These are phyloP conservation scores for Tolypocladium paradoxum DNA, from an alignment of 2,329 filamentous ascomycete species.

Conservation along the genomic window DNA sequence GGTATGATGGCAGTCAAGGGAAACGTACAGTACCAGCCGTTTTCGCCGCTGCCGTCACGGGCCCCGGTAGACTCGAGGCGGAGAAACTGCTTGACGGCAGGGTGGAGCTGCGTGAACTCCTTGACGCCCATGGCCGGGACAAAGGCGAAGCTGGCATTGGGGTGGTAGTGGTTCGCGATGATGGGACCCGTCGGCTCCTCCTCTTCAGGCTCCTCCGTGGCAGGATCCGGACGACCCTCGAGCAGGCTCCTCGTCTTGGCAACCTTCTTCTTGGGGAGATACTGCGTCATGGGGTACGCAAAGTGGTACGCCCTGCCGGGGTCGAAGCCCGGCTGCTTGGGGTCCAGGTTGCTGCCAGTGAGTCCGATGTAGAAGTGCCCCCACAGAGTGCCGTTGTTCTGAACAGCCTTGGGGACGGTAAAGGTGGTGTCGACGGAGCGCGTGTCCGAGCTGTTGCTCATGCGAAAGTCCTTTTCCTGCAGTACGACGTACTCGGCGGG, in stretches of 20 bases:
- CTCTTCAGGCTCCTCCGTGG: conserved; percentile 37
- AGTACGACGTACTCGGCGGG: conserved; percentile 62
- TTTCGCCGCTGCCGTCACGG: conserved; percentile 72
- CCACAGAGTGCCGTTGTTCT: conserved; percentile 89
- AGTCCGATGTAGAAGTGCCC: conserved; percentile 87
- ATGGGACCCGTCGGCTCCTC: conserved; percentile 52
- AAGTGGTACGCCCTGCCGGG: conserved; percentile 71
- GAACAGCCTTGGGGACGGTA: conserved; percentile 64
- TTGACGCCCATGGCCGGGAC: conserved; percentile 69
- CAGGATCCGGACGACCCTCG: conserved; percentile 30
- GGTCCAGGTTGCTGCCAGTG: conserved; percentile 66
- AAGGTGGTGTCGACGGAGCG: conserved; percentile 70
- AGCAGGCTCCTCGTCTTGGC: conserved; percentile 82
- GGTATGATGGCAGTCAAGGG: background rate
- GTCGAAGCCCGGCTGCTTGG: conserved; percentile 61
- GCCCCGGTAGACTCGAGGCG: conserved; percentile 70
- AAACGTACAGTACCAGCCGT: conserved; percentile 72
- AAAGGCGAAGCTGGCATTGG: conserved; percentile 83
- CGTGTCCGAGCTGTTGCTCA: conserved; percentile 70
- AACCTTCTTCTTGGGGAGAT: conserved; percentile 82
- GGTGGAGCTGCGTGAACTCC: conserved; percentile 55
- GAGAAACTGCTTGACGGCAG: conserved; percentile 66
- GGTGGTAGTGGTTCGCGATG: conserved; percentile 83
- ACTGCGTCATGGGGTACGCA: conserved; percentile 74
- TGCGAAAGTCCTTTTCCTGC: conserved; percentile 67